phyloP scores from a whole-genome alignment of 371 early-diverging fungal genomes.

The Nematocida sp. region DNA sequence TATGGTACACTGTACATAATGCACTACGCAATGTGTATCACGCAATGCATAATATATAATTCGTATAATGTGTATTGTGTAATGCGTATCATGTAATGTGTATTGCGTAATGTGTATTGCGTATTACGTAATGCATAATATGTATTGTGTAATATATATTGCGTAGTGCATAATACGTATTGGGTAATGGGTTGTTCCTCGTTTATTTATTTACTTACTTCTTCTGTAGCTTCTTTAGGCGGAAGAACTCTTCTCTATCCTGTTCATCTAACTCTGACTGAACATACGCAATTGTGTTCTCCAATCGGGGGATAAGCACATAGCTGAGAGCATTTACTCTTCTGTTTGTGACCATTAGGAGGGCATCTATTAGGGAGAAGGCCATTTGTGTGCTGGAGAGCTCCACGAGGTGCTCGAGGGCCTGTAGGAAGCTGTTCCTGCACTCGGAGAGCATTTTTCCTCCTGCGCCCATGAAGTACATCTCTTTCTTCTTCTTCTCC shows the following conservation, averaged over 20 bases:
- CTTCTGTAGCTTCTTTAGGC: conserved; percentile 68
- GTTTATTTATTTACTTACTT: background rate
- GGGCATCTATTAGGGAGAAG: conserved; percentile 90
- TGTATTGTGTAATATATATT: too few species aligned
- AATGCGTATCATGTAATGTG: too few species aligned
- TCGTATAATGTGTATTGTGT: too few species aligned
- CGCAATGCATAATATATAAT: too few species aligned
- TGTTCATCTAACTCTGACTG: conserved; percentile 94
- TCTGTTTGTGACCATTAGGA: conserved; percentile 93
- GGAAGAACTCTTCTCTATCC: too few species aligned
- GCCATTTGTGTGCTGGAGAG: conserved; percentile 79
- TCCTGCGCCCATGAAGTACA: conserved; percentile 86
- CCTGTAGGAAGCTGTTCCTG: conserved; percentile 82
- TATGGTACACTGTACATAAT: too few species aligned
- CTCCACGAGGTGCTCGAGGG: conserved; percentile 84
- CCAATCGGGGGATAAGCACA: conserved; percentile 90
- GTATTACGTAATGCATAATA: too few species aligned
- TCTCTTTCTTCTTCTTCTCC: conserved; percentile 2
- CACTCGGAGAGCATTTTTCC: conserved; percentile 89
- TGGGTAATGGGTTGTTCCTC: background rate
- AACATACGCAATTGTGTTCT: conserved; percentile 93
- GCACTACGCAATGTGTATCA: too few species aligned
- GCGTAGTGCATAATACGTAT: too few species aligned
- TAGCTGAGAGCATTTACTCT: conserved; percentile 97
- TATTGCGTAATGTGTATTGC: too few species aligned